phyloP scores from a whole-genome alignment of 768 basidiomycete genomes.

The Lepiota brunneoincarnata region DNA sequence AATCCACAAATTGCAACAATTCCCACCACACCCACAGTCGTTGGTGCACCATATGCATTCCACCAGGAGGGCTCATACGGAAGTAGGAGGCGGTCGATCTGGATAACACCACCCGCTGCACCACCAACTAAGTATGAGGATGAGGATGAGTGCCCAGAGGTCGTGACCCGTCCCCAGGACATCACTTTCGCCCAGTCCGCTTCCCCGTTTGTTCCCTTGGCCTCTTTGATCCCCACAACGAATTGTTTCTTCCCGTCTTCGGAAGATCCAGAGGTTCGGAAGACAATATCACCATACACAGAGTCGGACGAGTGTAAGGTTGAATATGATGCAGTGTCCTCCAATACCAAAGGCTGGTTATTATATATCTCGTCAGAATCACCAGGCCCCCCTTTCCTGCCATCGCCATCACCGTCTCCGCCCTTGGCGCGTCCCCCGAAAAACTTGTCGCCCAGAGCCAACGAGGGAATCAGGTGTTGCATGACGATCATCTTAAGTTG shows the following conservation, averaged over 20 bases:
- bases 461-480: slow-evolving; percentile 72
- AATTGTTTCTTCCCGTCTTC: slow-evolving; percentile 43
- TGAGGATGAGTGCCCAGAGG: slow-evolving; percentile 16
- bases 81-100: slow-evolving; percentile 77
- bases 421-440: slow-evolving; percentile 18
- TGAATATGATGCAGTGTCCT: slow-evolving; percentile 63
- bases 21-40: slow-evolving; percentile 59
- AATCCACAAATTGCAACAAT: slow-evolving; percentile 61
- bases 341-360: slow-evolving; percentile 70
- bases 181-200: slow-evolving; percentile 65
- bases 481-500: slow-evolving; percentile 57
- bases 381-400: neutral
- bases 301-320: slow-evolving; percentile 71
- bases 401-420: neutral
- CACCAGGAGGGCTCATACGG: slow-evolving; percentile 91
- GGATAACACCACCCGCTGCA: slow-evolving; percentile 83
- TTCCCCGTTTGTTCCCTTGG: slow-evolving; percentile 60
- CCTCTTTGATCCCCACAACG: slow-evolving; percentile 73
- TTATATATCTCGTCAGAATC: slow-evolving; percentile 44
- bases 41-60: slow-evolving; percentile 69
- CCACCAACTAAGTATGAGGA: slow-evolving; percentile 28
- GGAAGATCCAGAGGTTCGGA: slow-evolving; percentile 43
- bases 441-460: slow-evolving; percentile 20
- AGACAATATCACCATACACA: slow-evolving; percentile 80
- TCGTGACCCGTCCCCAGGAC: slow-evolving; percentile 76